These are phyloP conservation scores for Capsella rubella DNA, from an alignment of 441 rosid species.

Conservation along the genomic window DNA sequence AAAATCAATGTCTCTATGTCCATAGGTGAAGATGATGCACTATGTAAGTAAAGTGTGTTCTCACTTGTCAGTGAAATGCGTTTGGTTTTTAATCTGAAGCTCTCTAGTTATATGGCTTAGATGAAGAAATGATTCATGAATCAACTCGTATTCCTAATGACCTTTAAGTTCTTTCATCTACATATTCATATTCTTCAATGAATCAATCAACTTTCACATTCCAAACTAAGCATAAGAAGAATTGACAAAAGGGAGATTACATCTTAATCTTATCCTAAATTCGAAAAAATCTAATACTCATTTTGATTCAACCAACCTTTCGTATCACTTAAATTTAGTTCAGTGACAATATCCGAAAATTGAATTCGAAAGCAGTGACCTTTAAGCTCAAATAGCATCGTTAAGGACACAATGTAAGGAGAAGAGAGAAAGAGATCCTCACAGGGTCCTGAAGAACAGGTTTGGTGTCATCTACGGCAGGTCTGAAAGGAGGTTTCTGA, in stretches of 20 bases:
- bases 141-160: not conserved
- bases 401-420: not conserved
- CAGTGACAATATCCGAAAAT: not conserved
- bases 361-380: not conserved
- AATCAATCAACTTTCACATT: not conserved
- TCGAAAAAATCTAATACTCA: not conserved
- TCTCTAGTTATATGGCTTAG: not conserved
- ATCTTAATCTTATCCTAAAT: too few relatives aligned
- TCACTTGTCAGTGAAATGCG: too few relatives aligned
- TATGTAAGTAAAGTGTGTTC: not conserved
- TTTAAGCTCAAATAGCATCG: not conserved
- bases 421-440: slow-evolving; percentile 10
- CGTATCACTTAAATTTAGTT: too few relatives aligned
- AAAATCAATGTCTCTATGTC: not conserved
- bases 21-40: not conserved
- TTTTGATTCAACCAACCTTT: too few relatives aligned
- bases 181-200: not conserved
- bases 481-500: slow-evolving; percentile 44
- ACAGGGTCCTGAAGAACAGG: slow-evolving; percentile 48
- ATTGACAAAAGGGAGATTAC: not conserved
- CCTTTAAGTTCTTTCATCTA: not conserved
- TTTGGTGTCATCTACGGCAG: slow-evolving; percentile 45
- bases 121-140: not conserved
- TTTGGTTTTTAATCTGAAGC: not conserved
- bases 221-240: not conserved